Evolutionary conservation across 2,329 filamentous ascomycete genomes (phyloP).

Genomic region (Scolecobasidium constrictum): DNA sequence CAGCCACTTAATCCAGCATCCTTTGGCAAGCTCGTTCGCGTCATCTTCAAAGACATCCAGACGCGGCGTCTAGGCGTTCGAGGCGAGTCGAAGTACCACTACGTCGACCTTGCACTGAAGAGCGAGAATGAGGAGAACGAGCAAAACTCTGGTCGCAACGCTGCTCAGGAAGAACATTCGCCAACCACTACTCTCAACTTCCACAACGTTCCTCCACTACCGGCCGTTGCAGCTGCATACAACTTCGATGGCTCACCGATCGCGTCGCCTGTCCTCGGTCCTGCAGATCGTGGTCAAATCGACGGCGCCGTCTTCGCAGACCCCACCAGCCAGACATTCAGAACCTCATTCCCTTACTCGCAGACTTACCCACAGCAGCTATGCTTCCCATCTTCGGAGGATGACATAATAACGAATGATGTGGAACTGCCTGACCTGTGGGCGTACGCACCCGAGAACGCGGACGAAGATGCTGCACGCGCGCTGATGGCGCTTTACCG

Average conservation of each 20-base stretch:
- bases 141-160: not conserved
- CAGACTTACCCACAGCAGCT: slow-evolving; percentile 37
- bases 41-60: slow-evolving; percentile 91
- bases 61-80: slow-evolving; percentile 85
- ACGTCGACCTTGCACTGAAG: slow-evolving; percentile 46
- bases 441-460: slow-evolving; percentile 66
- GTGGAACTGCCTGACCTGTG: slow-evolving; percentile 80
- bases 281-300: not conserved
- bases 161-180: not conserved
- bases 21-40: slow-evolving; percentile 92
- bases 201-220: not conserved
- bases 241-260: not conserved
- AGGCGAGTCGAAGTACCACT: slow-evolving; percentile 98
- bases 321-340: slow-evolving; percentile 27
- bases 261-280: not conserved
- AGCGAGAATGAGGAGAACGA: slow-evolving; percentile 23
- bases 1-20: slow-evolving; percentile 94
- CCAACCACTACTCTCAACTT: not conserved
- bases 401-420: slow-evolving; percentile 55
- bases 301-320: slow-evolving; percentile 35
- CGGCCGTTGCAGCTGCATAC: not conserved
- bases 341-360: not conserved
- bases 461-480: slow-evolving; percentile 77
- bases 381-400: slow-evolving; percentile 48
- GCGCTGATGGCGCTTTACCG: slow-evolving; percentile 81